Percentiles rank a stretch among this genome's conserved stretches.
phyloP scores from a whole-genome alignment of 1,139 yeast species.

The Yamadazyma siamensis region DNA sequence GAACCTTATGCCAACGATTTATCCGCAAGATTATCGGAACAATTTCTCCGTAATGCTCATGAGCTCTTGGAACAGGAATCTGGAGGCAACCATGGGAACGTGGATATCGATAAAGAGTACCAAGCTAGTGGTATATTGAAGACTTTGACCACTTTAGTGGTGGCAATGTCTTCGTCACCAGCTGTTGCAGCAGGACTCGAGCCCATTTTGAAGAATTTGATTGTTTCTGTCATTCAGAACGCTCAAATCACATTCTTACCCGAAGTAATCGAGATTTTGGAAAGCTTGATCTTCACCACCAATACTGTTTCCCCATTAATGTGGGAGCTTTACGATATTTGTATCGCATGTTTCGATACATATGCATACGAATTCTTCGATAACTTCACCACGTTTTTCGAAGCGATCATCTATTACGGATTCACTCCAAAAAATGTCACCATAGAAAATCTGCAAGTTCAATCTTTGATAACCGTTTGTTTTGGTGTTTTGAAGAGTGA shows the following conservation, averaged over 20 bases:
- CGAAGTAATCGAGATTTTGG: slow-evolving; percentile 49
- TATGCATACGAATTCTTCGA: slow-evolving; percentile 54
- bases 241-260: slow-evolving; percentile 46
- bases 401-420: slow-evolving; percentile 46
- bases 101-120: slow-evolving; percentile 46
- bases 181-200: slow-evolving; percentile 42
- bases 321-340: slow-evolving; percentile 44
- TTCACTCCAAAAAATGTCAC: slow-evolving; percentile 33
- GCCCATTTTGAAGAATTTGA: slow-evolving; percentile 35
- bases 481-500: slow-evolving; percentile 35
- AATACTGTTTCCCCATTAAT: slow-evolving; percentile 41
- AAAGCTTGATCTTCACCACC: slow-evolving; percentile 42
- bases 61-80: slow-evolving; percentile 37
- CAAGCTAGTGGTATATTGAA: slow-evolving; percentile 51
- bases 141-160: slow-evolving; percentile 50
- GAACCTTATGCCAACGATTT: slow-evolving; percentile 57
- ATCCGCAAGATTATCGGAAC: slow-evolving; percentile 44
- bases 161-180: slow-evolving; percentile 50
- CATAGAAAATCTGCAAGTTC: slow-evolving; percentile 37
- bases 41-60: slow-evolving; percentile 42
- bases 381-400: slow-evolving; percentile 48
- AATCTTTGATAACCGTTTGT: slow-evolving; percentile 35
- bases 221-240: slow-evolving; percentile 46
- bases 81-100: slow-evolving; percentile 19
- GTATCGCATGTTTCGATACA: slow-evolving; percentile 48